phyloP scores from a whole-genome alignment of 2,329 filamentous ascomycete species.

The Sodiomyces alkalinus region DNA sequence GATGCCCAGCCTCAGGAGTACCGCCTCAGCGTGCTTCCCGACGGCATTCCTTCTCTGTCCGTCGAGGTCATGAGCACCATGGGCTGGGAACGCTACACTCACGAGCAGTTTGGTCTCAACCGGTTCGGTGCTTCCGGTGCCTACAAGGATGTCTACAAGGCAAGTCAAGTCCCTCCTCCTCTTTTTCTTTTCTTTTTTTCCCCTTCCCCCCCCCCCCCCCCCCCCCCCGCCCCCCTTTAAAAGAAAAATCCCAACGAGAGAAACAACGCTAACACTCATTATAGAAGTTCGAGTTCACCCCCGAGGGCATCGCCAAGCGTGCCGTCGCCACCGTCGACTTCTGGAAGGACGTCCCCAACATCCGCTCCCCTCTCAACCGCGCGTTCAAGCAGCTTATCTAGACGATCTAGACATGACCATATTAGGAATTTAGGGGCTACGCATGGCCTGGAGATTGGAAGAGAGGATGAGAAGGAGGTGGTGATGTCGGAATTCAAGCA shows the following conservation, averaged over 20 bases:
- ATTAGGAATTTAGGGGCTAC: no score
- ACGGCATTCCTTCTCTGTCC: constrained; percentile 82
- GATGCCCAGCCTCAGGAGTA: constrained; percentile 91
- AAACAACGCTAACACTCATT: constrained; percentile 19
- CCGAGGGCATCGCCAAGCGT: constrained; percentile 91
- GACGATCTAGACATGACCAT: no score
- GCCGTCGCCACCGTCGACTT: constrained; percentile 85
- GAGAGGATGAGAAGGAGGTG: no score
- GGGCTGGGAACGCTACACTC: constrained; percentile 97
- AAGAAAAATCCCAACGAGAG: no score
- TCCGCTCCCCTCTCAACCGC: constrained; percentile 91
- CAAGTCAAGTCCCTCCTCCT: constrained; percentile 21
- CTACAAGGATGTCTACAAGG: constrained; percentile 96
- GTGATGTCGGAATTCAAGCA: no score
- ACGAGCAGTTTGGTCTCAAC: constrained; percentile 99
- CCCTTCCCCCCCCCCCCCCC: constrained; percentile 1
- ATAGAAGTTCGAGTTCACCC: constrained; percentile 98
- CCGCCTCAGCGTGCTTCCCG: constrained; percentile 79
- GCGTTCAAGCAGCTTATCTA: constrained; percentile 97
- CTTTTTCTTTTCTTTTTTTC: no score
- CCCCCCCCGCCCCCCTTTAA: no score
- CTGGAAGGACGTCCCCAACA: constrained; percentile 85
- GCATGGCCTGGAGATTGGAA: no score
- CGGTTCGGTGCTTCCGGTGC: constrained; percentile 94
- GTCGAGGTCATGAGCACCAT: constrained; percentile 96